A percentile compares a stretch with the other conserved stretches of the same genome.
Conservation (phyloP, 371 early-diverging fungal species). For the Mucor ambiguus region DNA sequence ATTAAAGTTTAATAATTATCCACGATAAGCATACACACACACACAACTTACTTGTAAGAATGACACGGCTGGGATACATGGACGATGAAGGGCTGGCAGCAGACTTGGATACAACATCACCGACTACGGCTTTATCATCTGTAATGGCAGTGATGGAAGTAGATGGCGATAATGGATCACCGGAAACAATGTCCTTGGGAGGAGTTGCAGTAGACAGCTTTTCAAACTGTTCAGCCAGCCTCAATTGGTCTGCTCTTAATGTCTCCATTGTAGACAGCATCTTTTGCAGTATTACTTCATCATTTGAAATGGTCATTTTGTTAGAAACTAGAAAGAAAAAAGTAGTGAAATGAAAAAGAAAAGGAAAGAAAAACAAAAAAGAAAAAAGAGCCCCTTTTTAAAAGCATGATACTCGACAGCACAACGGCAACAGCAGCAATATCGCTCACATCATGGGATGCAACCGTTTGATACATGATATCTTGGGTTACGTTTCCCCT, state of each 20-base stretch:
- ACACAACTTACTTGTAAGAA: constrained; percentile 45
- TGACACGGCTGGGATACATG: constrained; percentile 49
- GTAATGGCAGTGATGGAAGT: background rate
- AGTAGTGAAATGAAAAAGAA: constrained; percentile 5
- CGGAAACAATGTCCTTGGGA: background rate
- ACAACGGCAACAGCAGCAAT: background rate
- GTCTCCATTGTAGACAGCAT: constrained; percentile 35
- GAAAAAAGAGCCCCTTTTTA: background rate
- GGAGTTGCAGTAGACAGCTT: constrained; percentile 10
- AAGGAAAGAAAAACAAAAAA: background rate
- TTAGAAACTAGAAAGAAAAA: background rate
- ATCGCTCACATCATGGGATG: constrained; percentile 8
- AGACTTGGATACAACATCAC: background rate
- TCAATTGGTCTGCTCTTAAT: constrained; percentile 30
- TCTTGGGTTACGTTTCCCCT: background rate
- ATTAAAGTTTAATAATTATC: constrained; percentile 3
- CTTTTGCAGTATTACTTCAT: constrained; percentile 29
- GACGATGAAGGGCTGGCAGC: background rate
- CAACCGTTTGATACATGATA: constrained; percentile 1
- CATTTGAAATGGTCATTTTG: constrained; percentile 32
- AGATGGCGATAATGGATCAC: background rate
- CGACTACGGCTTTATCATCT: background rate
- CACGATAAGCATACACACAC: background rate
- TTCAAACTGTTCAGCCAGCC: constrained; percentile 29
- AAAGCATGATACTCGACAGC: background rate